Evolutionary conservation across 2,329 filamentous ascomycete species (phyloP), one percentile per base, ranked within the genome.

Genomic region (Didymella arachidicola): DNA sequence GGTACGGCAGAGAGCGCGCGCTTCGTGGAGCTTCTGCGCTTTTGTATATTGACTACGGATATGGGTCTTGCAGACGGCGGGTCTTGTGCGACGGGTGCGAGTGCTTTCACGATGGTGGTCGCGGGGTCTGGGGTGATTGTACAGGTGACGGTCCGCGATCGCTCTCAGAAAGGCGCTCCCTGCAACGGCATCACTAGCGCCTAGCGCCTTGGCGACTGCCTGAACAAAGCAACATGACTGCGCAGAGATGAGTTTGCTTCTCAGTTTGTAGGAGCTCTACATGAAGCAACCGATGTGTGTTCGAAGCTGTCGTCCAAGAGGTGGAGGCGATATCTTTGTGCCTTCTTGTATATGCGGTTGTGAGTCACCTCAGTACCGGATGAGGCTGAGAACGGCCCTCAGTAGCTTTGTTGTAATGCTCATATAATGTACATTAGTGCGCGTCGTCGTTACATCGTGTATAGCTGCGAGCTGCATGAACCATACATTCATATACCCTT

Each of bases 61-160:
- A 60, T 63, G 59, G 59, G 51, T 54, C 52, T 60, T 61, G 60
- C 64, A 64, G 66, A 63, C 55, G 61, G 61, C 51, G 61, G 67
- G 65, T 62, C 62, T 72, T 74, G 71, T 74, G 63, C 67, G 66
- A 75, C 73, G 59, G 53, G 60, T 68, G 61, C 60, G 61, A 64
- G 67, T 66, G 63, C 68, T 67, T 65, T 72, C 67, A 70, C 68
- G 62, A 62, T 64, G 64, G 62, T 70, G 64, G 69, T 72, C 62
- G 69, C 71, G 64, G 66, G 68, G 68, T 73, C 71, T 69, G 68
- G 53, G 63, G 66, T 72, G 61, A 60, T 65, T 68, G 63, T 60
- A 60, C 41, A 41, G 57, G 57, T 49, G 42, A 55, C 52, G 46
- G 57, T 54, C 43, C 36, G 52, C 57, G 14, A 43, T 30, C 39